phyloP scores from a whole-genome alignment of 2,329 filamentous ascomycete genomes.

The Zelopaecilomyces penicillatus region DNA sequence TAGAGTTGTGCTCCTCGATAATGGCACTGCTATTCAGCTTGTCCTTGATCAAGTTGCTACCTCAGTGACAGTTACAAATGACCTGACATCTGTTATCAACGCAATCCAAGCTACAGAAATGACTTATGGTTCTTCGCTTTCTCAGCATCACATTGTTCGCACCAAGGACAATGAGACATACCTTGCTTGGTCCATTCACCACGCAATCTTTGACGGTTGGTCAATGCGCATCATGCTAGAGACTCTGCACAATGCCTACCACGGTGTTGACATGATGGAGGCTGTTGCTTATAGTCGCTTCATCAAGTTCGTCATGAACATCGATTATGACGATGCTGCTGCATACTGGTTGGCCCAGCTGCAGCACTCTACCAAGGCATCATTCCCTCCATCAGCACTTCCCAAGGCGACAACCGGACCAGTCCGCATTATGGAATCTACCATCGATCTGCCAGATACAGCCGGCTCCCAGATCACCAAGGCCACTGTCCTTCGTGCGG shows the following conservation, averaged over 20 bases:
- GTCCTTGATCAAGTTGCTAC: slow-evolving; percentile 4
- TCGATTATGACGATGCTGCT: background rate
- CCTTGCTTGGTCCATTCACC: slow-evolving; percentile 16
- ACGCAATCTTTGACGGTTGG: slow-evolving; percentile 17
- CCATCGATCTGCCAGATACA: slow-evolving; percentile 1
- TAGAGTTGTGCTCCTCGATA: slow-evolving; percentile 6
- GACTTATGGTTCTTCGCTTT: slow-evolving; percentile 6
- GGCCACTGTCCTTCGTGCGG: slow-evolving; percentile 15
- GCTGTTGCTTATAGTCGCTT: slow-evolving; percentile 9
- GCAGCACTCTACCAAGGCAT: slow-evolving; percentile 1
- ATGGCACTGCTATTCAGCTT: slow-evolving; percentile 7
- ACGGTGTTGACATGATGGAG: background rate
- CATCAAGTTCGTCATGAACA: slow-evolving; percentile 7
- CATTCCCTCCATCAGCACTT: slow-evolving; percentile 1
- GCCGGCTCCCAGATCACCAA: slow-evolving; percentile 7
- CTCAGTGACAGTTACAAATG: slow-evolving; percentile 1
- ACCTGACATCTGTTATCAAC: background rate
- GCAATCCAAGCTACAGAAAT: slow-evolving; percentile 1
- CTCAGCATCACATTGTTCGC: slow-evolving; percentile 1
- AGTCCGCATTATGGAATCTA: background rate
- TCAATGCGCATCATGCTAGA: slow-evolving; percentile 3
- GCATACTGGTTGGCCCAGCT: slow-evolving; percentile 6
- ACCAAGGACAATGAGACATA: background rate
- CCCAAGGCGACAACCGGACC: background rate
- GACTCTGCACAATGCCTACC: slow-evolving; percentile 4